These are phyloP conservation scores for Aspergillus terreus DNA, from an alignment of 2,329 filamentous ascomycete genomes.

Conservation along the genomic window DNA sequence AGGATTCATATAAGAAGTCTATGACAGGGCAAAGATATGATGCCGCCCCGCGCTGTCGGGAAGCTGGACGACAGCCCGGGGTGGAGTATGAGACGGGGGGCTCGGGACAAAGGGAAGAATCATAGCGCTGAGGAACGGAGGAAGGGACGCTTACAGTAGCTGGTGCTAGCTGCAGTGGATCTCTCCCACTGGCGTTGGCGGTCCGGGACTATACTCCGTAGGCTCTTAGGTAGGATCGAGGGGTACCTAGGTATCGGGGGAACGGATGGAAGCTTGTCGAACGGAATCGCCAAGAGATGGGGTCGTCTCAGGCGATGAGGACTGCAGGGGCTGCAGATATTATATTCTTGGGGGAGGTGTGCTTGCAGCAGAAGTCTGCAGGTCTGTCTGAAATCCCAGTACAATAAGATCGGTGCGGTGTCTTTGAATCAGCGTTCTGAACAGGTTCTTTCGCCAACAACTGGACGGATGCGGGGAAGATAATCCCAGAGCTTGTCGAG, in stretches of 20 bases:
- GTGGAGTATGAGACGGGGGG: conserved; percentile 7
- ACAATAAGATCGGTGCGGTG: no score
- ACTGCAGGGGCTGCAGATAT: conserved; percentile 3
- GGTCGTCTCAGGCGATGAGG: not conserved
- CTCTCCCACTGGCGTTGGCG: conserved; percentile 11
- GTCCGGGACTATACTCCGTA: conserved; percentile 7
- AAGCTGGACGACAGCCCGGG: conserved; percentile 7
- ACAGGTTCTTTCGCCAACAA: not conserved
- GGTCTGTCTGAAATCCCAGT: no score
- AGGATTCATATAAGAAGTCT: conserved; percentile 2
- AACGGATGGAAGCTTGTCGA: conserved; percentile 28
- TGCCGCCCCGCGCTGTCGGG: conserved; percentile 8
- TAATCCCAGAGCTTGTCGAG: not conserved
- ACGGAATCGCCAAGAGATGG: conserved; percentile 12
- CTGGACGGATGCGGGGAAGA: not conserved
- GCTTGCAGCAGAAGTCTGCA: no score
- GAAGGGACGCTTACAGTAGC: conserved; percentile 19
- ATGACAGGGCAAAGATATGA: conserved; percentile 1
- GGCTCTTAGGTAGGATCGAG: conserved; percentile 4
- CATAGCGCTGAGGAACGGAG: conserved; percentile 17
- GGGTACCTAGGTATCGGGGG: conserved; percentile 21
- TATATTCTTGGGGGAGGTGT: no score
- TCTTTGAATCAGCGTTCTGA: not conserved
- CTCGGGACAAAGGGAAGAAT: conserved; percentile 18
- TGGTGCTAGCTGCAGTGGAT: conserved; percentile 10